Percentiles rank a stretch among this genome's conserved stretches.
Evolutionary conservation across 129 eudicot genomes (phyloP).

Genomic region (Lactuca sativa): DNA sequence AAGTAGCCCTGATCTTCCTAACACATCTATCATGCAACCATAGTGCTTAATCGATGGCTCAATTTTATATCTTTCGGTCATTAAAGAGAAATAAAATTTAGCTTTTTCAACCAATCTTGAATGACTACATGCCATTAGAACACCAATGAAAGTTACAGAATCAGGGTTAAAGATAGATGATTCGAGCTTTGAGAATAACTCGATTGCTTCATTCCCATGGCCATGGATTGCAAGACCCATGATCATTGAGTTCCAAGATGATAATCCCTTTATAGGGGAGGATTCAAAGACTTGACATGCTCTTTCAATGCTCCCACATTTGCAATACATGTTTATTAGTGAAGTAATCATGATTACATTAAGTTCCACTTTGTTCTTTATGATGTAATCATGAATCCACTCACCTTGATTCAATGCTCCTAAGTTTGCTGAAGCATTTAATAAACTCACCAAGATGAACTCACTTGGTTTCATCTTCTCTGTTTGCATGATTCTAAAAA

Average conservation of each 20-base stretch:
- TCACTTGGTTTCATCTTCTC: constrained; percentile 40
- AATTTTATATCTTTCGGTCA: constrained; percentile 43
- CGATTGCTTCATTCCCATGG: constrained; percentile 39
- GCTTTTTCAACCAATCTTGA: constrained; percentile 48
- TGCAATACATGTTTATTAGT: constrained; percentile 65
- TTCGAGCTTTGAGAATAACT: constrained; percentile 46
- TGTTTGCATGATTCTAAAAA: constrained; percentile 54
- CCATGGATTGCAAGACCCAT: constrained; percentile 67
- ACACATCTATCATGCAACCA: constrained; percentile 65
- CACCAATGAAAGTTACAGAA: constrained; percentile 53
- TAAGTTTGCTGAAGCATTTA: constrained; percentile 55
- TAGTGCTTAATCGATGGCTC: constrained; percentile 65
- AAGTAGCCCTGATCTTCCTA: constrained; percentile 56
- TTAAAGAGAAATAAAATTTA: constrained; percentile 40
- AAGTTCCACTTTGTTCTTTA: constrained; percentile 33
- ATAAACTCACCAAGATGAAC: constrained; percentile 55
- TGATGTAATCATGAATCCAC: constrained; percentile 67
- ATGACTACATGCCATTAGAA: constrained; percentile 62
- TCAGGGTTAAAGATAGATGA: constrained; percentile 39
- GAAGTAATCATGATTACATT: constrained; percentile 54
- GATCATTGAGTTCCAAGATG: constrained; percentile 76
- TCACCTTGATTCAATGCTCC: constrained; percentile 70
- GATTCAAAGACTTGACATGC: constrained; percentile 46
- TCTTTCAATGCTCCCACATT: constrained; percentile 59
- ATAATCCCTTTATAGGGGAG: constrained; percentile 39